These are phyloP conservation scores for Tulasnella calospora DNA, from an alignment of 768 basidiomycete genomes.

Conservation along the genomic window DNA sequence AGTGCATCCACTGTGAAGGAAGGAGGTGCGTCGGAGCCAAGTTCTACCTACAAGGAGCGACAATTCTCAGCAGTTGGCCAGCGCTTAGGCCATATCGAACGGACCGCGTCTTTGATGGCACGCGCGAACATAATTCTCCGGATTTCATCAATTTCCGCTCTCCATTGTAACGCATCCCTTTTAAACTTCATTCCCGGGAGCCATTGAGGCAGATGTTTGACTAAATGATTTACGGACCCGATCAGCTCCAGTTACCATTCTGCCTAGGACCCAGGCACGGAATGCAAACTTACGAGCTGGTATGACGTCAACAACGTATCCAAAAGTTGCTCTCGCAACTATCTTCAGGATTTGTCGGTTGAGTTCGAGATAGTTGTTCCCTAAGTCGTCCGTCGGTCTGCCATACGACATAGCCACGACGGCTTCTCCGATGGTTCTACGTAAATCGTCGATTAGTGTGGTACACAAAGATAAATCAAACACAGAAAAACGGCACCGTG, in stretches of 20 bases:
- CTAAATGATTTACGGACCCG: neutral
- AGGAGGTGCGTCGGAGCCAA: no score
- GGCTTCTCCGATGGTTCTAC: neutral
- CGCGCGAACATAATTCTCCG: neutral
- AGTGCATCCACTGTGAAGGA: neutral
- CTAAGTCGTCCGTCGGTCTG: neutral
- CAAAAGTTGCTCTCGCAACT: neutral
- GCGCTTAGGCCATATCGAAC: no score
- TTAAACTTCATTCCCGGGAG: conserved; percentile 7
- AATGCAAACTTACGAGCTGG: neutral
- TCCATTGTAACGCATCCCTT: neutral
- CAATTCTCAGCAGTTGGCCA: no score
- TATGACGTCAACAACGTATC: neutral
- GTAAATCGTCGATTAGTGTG: neutral
- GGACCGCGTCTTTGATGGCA: neutral
- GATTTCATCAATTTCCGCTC: neutral
- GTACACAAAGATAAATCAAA: neutral
- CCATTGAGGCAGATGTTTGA: conserved; percentile 14
- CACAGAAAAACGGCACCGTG: neutral
- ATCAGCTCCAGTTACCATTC: no score
- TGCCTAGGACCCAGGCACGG: no score
- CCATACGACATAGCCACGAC: neutral
- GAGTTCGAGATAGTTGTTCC: neutral
- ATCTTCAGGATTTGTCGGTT: neutral
- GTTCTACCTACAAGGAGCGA: no score